Evolutionary conservation across 768 basidiomycete genomes (phyloP).

Genomic region (Leccinum subgranulosum): DNA sequence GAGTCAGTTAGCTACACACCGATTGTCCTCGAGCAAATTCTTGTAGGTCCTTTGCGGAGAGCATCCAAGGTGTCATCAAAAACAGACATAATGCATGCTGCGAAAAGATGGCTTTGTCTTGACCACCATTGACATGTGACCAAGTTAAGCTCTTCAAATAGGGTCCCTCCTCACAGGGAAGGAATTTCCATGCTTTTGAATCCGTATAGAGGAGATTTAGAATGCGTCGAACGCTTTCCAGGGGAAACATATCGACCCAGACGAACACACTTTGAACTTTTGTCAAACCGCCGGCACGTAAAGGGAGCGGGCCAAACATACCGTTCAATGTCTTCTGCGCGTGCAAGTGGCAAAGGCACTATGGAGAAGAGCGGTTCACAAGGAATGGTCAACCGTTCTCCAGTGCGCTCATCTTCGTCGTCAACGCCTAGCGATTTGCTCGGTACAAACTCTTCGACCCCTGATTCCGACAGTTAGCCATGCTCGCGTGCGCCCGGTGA

Average conservation of each 20-base stretch:
- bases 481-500: neutral
- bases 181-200: slow-evolving; percentile 30
- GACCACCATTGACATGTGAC: slow-evolving; percentile 17
- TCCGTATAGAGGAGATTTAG: slow-evolving; percentile 33
- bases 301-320: slow-evolving; percentile 20
- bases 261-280: slow-evolving; percentile 36
- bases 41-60: slow-evolving; percentile 33
- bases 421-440: slow-evolving; percentile 31
- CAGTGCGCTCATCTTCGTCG: slow-evolving; percentile 38
- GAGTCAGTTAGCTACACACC: slow-evolving; percentile 10
- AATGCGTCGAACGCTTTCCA: slow-evolving; percentile 47
- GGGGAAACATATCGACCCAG: slow-evolving; percentile 51
- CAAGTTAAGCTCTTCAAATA: slow-evolving; percentile 29
- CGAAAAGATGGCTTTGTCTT: slow-evolving; percentile 9
- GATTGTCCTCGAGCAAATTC: slow-evolving; percentile 27
- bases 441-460: slow-evolving; percentile 40
- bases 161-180: slow-evolving; percentile 18
- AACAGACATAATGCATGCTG: slow-evolving; percentile 28
- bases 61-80: slow-evolving; percentile 40
- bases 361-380: slow-evolving; percentile 39
- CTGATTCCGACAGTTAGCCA: slow-evolving; percentile 24
- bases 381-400: slow-evolving; percentile 43
- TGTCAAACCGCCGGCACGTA: neutral
- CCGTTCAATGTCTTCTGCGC: slow-evolving; percentile 43
- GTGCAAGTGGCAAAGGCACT: slow-evolving; percentile 31